A percentile compares a stretch with the other conserved stretches of the same genome.
Evolutionary conservation across 176 grass and related monocot genomes (phyloP).

Genomic region (Hsuehochloa calcarea): DNA sequence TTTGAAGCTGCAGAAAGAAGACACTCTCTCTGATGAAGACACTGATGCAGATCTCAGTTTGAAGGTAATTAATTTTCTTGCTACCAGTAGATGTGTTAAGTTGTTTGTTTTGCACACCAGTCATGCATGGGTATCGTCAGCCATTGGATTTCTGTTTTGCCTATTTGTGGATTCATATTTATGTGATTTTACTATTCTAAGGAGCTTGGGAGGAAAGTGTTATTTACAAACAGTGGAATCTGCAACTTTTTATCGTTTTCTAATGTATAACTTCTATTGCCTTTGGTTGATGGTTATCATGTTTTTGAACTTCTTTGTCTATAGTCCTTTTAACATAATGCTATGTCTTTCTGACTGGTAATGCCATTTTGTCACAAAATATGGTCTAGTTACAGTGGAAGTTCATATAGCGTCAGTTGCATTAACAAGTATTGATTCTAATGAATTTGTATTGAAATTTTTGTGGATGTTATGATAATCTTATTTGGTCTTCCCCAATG

Average conservation of each 20-base stretch:
- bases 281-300: background rate
- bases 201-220: background rate
- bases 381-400: background rate
- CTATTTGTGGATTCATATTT: constrained; percentile 17
- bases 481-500: constrained; percentile 20
- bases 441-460: background rate
- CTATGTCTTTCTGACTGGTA: background rate
- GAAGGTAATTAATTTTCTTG: constrained; percentile 43
- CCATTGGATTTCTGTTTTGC: background rate
- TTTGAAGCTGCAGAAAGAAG: constrained; percentile 37
- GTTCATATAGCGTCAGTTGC: background rate
- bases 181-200: background rate
- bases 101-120: constrained; percentile 2
- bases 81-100: background rate
- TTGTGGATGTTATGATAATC: background rate
- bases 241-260: background rate
- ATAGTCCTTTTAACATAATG: background rate
- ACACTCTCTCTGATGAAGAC: constrained; percentile 22
- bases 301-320: background rate
- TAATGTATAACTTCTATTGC: background rate
- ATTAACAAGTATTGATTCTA: background rate
- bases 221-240: constrained; percentile 3
- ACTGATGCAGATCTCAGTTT: constrained; percentile 35
- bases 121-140: constrained; percentile 16
- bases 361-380: background rate